These are phyloP conservation scores for Bruguiera hainesii DNA, from an alignment of 441 rosid genomes.

Conservation along the genomic window DNA sequence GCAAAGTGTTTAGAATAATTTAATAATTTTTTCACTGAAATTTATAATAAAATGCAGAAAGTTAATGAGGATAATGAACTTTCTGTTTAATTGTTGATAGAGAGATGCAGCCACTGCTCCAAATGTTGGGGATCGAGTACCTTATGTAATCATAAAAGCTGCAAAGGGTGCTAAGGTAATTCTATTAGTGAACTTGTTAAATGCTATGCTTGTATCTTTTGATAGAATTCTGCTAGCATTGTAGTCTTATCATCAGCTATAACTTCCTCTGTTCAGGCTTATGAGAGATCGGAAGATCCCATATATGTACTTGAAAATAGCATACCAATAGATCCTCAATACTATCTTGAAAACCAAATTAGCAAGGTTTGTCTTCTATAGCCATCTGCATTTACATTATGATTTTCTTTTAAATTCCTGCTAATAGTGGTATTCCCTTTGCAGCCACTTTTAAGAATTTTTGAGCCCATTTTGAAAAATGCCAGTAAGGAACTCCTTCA, in stretches of 20 bases:
- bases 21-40: neutral
- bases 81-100: constrained; percentile 41
- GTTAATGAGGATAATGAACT: too few species aligned
- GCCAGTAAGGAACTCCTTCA: constrained; percentile 94
- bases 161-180: constrained; percentile 97
- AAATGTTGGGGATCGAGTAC: constrained; percentile 98
- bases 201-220: constrained; percentile 6
- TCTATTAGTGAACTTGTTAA: constrained; percentile 10
- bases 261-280: constrained; percentile 57
- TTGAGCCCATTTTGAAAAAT: constrained; percentile 95
- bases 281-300: constrained; percentile 97
- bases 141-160: constrained; percentile 89
- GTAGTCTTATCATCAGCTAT: neutral
- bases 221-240: neutral
- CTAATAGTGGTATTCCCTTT: constrained; percentile 19
- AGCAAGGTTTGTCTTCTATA: constrained; percentile 62
- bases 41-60: neutral
- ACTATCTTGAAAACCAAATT: constrained; percentile 94
- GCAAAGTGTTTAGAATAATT: neutral
- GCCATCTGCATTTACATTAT: constrained; percentile 11
- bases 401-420: constrained; percentile 9
- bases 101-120: constrained; percentile 99
- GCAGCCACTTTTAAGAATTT: constrained; percentile 94
- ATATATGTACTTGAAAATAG: constrained; percentile 88
- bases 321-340: constrained; percentile 91